Evolutionary conservation across 1,284 basidiomycete genomes (phyloP).

Genomic region (Cutaneotrichosporon daszewskae): DNA sequence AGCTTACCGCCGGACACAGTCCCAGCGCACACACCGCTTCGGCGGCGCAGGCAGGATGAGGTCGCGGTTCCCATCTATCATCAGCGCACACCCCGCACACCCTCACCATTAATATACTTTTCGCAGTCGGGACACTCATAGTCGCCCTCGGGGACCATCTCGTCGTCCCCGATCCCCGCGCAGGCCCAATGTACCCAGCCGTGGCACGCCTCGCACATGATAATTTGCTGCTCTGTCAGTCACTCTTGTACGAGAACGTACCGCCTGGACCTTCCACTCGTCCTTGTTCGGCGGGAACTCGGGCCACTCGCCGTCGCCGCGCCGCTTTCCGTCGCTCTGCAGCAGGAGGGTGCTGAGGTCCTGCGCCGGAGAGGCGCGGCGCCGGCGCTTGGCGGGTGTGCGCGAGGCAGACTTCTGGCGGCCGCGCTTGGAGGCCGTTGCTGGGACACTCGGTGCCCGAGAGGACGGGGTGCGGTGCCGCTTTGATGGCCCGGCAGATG

Average conservation of each 20-base stretch:
- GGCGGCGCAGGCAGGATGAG: slow-evolving; percentile 9
- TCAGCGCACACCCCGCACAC: neutral
- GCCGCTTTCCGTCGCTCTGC: neutral
- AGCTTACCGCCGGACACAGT: slow-evolving; percentile 15
- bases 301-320: neutral
- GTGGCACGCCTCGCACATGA: slow-evolving; percentile 4
- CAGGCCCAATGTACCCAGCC: slow-evolving; percentile 4
- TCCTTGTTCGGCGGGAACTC: neutral
- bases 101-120: neutral
- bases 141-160: no score
- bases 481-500: no score
- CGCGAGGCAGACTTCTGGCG: no score
- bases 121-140: slow-evolving; percentile 9
- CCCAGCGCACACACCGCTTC: slow-evolving; percentile 15
- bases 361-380: no score
- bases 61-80: slow-evolving; percentile 4
- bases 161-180: neutral
- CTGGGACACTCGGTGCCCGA: no score
- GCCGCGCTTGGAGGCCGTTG: no score
- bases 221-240: slow-evolving; percentile 5
- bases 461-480: no score
- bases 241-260: neutral
- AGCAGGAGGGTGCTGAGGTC: no score
- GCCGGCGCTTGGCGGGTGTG: no score
- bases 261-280: neutral